A percentile compares a stretch with the other conserved stretches of the same genome.
phyloP scores from a whole-genome alignment of 495 filamentous ascomycete genomes.

The Aspergillus cristatus region DNA sequence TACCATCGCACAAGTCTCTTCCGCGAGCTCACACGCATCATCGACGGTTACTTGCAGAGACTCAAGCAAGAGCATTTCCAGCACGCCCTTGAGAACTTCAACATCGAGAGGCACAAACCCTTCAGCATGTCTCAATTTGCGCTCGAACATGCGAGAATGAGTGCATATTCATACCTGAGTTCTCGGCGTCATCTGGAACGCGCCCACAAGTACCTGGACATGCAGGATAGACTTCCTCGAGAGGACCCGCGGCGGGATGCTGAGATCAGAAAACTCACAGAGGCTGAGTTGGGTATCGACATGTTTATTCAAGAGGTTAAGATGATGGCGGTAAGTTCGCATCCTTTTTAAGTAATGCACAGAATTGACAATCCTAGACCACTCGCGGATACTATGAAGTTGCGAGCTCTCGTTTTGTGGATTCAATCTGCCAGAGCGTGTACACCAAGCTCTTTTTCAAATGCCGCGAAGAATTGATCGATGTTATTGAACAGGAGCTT shows the following conservation, averaged over 20 bases:
- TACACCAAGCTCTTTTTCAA: conserved; percentile 37
- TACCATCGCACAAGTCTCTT: conserved; percentile 31
- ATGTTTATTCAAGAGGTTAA: conserved; percentile 34
- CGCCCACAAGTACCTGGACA: conserved; percentile 6
- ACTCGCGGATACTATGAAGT: conserved; percentile 45
- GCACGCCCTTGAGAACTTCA: conserved; percentile 14
- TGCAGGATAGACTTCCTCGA: conserved; percentile 1
- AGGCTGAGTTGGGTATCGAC: conserved; percentile 31
- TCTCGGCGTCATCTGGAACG: conserved; percentile 8
- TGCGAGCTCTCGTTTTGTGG: conserved; percentile 39
- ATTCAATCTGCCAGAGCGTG: conserved; percentile 37
- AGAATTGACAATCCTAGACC: conserved; percentile 17
- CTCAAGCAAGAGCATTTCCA: conserved; percentile 14
- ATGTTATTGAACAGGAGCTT: conserved; percentile 24
- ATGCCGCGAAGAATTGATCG: conserved; percentile 28
- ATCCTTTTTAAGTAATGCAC: not conserved
- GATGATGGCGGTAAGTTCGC: conserved; percentile 40
- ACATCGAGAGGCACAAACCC: conserved; percentile 21
- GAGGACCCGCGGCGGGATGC: conserved; percentile 8
- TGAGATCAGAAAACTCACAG: conserved; percentile 14
- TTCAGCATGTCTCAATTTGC: conserved; percentile 26
- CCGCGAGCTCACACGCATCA: conserved; percentile 17
- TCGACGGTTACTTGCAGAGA: conserved; percentile 18
- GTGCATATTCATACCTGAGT: conserved; percentile 4
- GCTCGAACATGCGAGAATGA: conserved; percentile 10